A percentile compares a stretch with the other conserved stretches of the same genome.
Conservation (phyloP, 1,284 basidiomycete species). For the Ustilago vetiveriae region DNA sequence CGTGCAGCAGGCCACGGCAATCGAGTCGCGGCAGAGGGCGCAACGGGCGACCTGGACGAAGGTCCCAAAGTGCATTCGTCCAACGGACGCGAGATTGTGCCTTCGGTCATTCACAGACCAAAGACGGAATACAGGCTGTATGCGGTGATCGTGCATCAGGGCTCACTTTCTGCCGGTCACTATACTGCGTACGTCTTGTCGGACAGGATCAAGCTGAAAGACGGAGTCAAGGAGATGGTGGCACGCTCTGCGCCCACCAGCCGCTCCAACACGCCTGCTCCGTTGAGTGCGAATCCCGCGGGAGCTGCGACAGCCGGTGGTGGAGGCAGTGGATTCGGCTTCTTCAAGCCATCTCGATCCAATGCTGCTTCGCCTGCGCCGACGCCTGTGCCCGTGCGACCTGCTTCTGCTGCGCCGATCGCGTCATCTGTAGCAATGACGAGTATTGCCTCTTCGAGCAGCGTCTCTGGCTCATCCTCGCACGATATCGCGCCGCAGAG, state of each 20-base stretch:
- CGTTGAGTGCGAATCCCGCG: constrained; percentile 1
- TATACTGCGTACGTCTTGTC: constrained; percentile 61
- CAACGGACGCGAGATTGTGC: constrained; percentile 31
- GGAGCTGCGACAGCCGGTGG: not conserved
- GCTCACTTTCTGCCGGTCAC: constrained; percentile 55
- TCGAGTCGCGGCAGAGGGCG: not conserved
- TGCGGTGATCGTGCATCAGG: constrained; percentile 82
- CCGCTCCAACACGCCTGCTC: constrained; percentile 39
- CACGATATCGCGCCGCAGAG: constrained; percentile 31
- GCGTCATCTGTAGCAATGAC: constrained; percentile 23
- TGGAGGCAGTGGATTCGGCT: constrained; percentile 8
- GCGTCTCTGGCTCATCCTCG: constrained; percentile 19
- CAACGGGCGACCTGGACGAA: constrained; percentile 29
- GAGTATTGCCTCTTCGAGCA: constrained; percentile 14
- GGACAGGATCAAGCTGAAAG: constrained; percentile 49
- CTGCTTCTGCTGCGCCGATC: constrained; percentile 32
- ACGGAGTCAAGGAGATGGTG: constrained; percentile 26
- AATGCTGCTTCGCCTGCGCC: constrained; percentile 26
- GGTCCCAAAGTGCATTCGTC: constrained; percentile 34
- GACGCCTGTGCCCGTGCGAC: constrained; percentile 15
- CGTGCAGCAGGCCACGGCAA: too few species aligned
- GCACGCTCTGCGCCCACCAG: constrained; percentile 43
- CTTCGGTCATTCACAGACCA: constrained; percentile 27
- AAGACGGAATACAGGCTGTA: constrained; percentile 63
- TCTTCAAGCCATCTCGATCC: constrained; percentile 20